These are phyloP conservation scores for Comarum palustre DNA, from an alignment of 306 rosid genomes.

Conservation along the genomic window DNA sequence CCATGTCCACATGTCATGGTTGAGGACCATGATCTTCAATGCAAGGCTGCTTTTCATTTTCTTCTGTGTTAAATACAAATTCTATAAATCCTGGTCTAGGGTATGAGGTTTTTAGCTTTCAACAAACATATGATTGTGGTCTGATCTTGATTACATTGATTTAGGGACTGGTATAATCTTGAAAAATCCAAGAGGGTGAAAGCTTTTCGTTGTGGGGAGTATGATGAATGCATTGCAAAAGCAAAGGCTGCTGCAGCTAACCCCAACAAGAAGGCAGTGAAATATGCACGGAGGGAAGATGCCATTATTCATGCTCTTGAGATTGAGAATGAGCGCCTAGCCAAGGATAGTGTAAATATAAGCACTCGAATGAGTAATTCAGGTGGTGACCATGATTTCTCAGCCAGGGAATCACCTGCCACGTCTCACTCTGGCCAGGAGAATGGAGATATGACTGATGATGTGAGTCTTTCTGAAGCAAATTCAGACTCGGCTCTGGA, in stretches of 20 bases:
- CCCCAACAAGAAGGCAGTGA: slow-evolving; percentile 75
- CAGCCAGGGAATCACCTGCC: slow-evolving; percentile 48
- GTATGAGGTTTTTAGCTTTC: slow-evolving; percentile 23
- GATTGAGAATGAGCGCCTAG: slow-evolving; percentile 65
- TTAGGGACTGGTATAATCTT: slow-evolving; percentile 97
- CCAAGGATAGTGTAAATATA: slow-evolving; percentile 47
- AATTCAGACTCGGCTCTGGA: slow-evolving; percentile 75
- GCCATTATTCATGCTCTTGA: slow-evolving; percentile 98
- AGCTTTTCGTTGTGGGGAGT: slow-evolving; percentile 95
- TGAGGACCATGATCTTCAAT: not conserved
- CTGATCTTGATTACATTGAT: slow-evolving; percentile 40
- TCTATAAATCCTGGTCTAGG: not conserved
- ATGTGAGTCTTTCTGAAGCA: slow-evolving; percentile 59
- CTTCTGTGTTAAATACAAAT: not conserved
- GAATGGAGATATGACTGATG: slow-evolving; percentile 45
- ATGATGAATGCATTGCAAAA: slow-evolving; percentile 83
- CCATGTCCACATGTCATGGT: not conserved
- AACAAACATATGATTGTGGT: slow-evolving; percentile 22
- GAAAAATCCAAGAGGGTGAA: slow-evolving; percentile 92
- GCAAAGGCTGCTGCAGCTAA: slow-evolving; percentile 80
- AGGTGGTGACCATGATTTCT: slow-evolving; percentile 44
- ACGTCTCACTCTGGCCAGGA: slow-evolving; percentile 50
- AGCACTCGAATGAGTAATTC: slow-evolving; percentile 45
- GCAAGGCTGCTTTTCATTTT: not conserved
- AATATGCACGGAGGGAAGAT: slow-evolving; percentile 98